These are phyloP conservation scores for Tephrocybe rancida DNA, from an alignment of 768 basidiomycete species.

Conservation along the genomic window DNA sequence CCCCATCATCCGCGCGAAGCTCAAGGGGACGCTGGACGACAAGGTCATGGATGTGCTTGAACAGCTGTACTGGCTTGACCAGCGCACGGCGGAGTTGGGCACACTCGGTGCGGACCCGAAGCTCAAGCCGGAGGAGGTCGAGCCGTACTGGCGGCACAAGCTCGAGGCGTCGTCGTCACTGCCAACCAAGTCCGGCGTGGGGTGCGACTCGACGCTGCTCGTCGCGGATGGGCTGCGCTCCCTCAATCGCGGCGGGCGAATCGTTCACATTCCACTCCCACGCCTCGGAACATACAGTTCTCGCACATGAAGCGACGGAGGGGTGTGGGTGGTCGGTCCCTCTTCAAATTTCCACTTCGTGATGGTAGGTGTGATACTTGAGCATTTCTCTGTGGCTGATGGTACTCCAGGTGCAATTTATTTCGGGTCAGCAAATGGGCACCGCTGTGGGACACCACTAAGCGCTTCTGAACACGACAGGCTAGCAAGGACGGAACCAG, in stretches of 20 bases:
- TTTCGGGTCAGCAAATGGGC: too few relatives aligned
- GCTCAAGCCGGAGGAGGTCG: constrained; percentile 73
- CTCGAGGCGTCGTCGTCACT: constrained; percentile 92
- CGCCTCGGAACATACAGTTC: constrained; percentile 87
- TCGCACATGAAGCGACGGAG: constrained; percentile 92
- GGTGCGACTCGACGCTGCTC: constrained; percentile 89
- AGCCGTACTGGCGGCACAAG: constrained; percentile 95
- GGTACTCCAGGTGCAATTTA: too few relatives aligned
- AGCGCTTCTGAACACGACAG: too few relatives aligned
- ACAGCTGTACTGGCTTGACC: constrained; percentile 96
- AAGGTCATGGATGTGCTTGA: constrained; percentile 97
- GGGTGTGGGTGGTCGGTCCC: too few relatives aligned
- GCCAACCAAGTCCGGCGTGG: constrained; percentile 94
- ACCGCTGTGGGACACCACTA: too few relatives aligned
- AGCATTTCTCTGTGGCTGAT: too few relatives aligned
- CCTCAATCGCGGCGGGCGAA: constrained; percentile 85
- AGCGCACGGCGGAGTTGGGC: constrained; percentile 76
- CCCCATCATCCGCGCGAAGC: constrained; percentile 83
- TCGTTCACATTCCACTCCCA: constrained; percentile 91
- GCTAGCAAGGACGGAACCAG: too few relatives aligned
- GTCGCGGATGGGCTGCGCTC: constrained; percentile 92
- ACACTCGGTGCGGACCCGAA: constrained; percentile 69
- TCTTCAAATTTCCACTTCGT: too few relatives aligned
- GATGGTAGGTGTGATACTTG: too few relatives aligned
- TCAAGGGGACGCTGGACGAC: constrained; percentile 93